These are phyloP conservation scores for Kazachstania sp. DNA, from an alignment of 1,139 yeast species.

Conservation along the genomic window DNA sequence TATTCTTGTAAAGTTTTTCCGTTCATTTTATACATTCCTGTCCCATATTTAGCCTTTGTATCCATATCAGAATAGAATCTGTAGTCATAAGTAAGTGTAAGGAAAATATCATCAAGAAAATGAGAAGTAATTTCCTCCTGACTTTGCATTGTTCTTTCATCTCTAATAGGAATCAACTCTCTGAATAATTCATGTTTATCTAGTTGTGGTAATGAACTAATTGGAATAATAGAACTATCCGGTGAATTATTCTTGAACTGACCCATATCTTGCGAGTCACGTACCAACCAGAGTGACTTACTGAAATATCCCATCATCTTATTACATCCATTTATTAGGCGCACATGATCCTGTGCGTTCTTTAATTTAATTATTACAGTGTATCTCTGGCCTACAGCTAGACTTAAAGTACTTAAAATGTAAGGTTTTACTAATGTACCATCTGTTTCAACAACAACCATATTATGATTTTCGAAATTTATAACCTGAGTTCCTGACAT, in stretches of 20 bases:
- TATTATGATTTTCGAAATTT: slow-evolving; percentile 40
- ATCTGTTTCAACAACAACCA: slow-evolving; percentile 58
- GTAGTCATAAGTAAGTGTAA: slow-evolving; percentile 17
- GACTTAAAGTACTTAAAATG: slow-evolving; percentile 45
- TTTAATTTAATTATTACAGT: slow-evolving; percentile 46
- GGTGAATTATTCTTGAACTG: neutral
- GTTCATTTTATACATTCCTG: slow-evolving; percentile 22
- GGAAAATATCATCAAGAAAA: slow-evolving; percentile 5
- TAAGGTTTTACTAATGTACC: slow-evolving; percentile 54
- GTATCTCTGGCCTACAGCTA: slow-evolving; percentile 73
- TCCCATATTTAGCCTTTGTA: slow-evolving; percentile 9
- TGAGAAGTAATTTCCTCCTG: neutral
- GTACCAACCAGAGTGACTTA: slow-evolving; percentile 16
- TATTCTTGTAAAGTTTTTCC: slow-evolving; percentile 21
- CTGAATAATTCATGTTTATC: slow-evolving; percentile 16
- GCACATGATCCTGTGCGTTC: slow-evolving; percentile 21
- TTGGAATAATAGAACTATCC: slow-evolving; percentile 3
- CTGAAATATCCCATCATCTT: slow-evolving; percentile 29
- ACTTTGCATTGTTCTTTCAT: neutral
- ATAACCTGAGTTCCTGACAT: slow-evolving; percentile 40
- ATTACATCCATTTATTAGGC: slow-evolving; percentile 24
- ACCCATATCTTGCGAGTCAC: neutral
- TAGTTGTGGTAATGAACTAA: slow-evolving; percentile 18
- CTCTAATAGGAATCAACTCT: slow-evolving; percentile 13
- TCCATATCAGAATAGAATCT: slow-evolving; percentile 10